phyloP scores from a whole-genome alignment of 129 eudicot genomes.

The Chrysanthemum lavandulifolium region DNA sequence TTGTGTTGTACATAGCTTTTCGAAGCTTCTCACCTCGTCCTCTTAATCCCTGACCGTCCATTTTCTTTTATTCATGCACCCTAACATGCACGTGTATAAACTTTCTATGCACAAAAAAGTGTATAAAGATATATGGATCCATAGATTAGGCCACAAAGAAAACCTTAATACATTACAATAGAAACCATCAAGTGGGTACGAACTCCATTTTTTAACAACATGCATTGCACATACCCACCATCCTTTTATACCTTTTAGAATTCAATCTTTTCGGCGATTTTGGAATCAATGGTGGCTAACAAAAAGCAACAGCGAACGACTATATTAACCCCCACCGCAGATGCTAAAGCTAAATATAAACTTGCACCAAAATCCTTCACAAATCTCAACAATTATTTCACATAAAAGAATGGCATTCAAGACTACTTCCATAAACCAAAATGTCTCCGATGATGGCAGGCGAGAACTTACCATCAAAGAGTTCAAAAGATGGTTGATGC shows the following conservation, averaged over 20 bases:
- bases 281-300: constrained; percentile 19
- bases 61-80: neutral
- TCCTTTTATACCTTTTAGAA: constrained; percentile 9
- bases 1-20: neutral
- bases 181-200: neutral
- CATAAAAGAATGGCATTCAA: constrained; percentile 36
- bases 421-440: constrained; percentile 9
- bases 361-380: neutral
- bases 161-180: neutral
- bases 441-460: constrained; percentile 31
- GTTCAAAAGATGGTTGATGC: constrained; percentile 48
- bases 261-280: constrained; percentile 37
- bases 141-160: neutral
- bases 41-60: neutral
- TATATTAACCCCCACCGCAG: neutral
- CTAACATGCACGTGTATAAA: neutral
- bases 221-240: constrained; percentile 20
- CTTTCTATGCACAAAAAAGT: neutral
- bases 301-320: neutral
- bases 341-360: constrained; percentile 10
- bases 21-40: constrained; percentile 1
- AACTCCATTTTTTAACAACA: neutral
- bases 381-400: neutral
- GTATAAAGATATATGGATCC: constrained; percentile 1
- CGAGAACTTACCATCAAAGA: constrained; percentile 44